Percentiles rank a stretch among this genome's conserved stretches.
Conservation (phyloP, 1,284 basidiomycete genomes). For the Apiotrichum gracile region DNA sequence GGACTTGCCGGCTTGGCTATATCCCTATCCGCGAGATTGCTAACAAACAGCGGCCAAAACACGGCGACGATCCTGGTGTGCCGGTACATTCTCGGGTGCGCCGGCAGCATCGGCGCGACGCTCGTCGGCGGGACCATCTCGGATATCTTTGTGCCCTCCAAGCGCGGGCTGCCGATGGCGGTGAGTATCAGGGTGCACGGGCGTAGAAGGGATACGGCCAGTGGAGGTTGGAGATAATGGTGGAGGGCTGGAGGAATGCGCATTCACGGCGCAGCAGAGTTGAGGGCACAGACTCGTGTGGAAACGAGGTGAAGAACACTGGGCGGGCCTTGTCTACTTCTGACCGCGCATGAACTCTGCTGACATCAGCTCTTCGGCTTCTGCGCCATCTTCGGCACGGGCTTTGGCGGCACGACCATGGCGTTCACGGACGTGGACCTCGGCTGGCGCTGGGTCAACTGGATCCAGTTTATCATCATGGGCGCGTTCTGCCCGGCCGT, state of each 20-base stretch:
- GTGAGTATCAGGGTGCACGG: conserved; percentile 44
- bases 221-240: too few species aligned
- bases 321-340: too few species aligned
- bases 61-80: conserved; percentile 63
- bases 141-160: conserved; percentile 53
- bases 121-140: conserved; percentile 74
- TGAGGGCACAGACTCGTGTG: too few species aligned
- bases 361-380: conserved; percentile 52
- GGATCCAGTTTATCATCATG: conserved; percentile 58
- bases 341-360: background rate
- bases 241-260: too few species aligned
- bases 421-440: conserved; percentile 62
- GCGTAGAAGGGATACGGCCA: too few species aligned
- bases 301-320: too few species aligned
- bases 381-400: conserved; percentile 56
- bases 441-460: conserved; percentile 75
- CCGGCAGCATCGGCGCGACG: conserved; percentile 60
- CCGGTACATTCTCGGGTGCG: conserved; percentile 59
- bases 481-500: conserved; percentile 31
- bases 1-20: too few species aligned
- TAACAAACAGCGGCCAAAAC: conserved; percentile 55
- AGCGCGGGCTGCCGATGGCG: conserved; percentile 15
- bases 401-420: conserved; percentile 59
- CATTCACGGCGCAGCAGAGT: too few species aligned
- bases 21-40: background rate